Evolutionary conservation across 2,329 filamentous ascomycete genomes (phyloP), one percentile per base, ranked within the genome.

Genomic region (Pleomassaria siparia): DNA sequence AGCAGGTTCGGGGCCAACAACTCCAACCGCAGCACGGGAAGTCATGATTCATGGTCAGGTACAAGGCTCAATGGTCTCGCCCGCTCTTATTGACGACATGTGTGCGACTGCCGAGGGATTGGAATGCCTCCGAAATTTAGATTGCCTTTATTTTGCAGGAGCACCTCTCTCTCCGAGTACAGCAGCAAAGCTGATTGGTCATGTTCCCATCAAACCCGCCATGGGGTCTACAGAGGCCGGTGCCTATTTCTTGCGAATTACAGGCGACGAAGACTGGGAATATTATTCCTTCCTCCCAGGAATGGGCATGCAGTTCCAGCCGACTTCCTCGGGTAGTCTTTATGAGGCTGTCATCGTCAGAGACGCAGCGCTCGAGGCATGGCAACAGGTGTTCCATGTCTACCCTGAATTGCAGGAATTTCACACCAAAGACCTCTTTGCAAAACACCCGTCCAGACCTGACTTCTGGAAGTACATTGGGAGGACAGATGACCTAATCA

Each of bases 401-500:
- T 61, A 56, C 35, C 59, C 61, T 4, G 57, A 61, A 3, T 33
- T 48, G 8, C 24, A 56, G 1, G 53, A 56, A 39, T 61, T 41
- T 21, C 51, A 45, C 18, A 58, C 53, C 9, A 60, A 55, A 36
- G 61, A 64, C 39, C 45, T 65, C 3, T 46, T n/a, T 16, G 18
- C 43, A 7, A 39, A 46, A 18, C 43, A 46, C 18, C 43, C 43
- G 13, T 13, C 33, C 2, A 46, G 40, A 26, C 10, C 11, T 6
- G 18, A 32, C n/a, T 4, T 40, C 10, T 46, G 43, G 43, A 13
- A 51, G 11, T 54, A 56, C 29, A 11, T 46, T 13, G 62, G 59
- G 6, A 50, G 64, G n/a, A 50, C 46, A 0, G 77, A 80, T 48
- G 74, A 76, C 49, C 65, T 80, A 33, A 74, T 80, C n/a, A 76